phyloP scores from a whole-genome alignment of 2,329 filamentous ascomycete genomes.

The Sclerotinia borealis region DNA sequence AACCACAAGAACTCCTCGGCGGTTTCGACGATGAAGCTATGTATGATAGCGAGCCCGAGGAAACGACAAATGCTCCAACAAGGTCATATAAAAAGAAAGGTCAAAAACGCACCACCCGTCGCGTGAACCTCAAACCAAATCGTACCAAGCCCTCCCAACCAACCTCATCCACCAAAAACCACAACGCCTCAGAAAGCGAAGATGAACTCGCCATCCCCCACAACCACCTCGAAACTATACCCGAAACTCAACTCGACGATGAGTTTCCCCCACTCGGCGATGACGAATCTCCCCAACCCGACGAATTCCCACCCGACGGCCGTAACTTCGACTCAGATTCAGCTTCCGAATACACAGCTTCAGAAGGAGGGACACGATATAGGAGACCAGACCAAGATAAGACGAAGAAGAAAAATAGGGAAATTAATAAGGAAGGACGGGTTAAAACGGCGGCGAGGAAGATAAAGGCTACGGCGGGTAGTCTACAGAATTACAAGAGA shows the following conservation, averaged over 20 bases:
- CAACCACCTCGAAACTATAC: constrained; percentile 15
- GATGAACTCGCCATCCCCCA: constrained; percentile 30
- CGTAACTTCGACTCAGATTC: constrained; percentile 31
- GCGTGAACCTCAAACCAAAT: constrained; percentile 56
- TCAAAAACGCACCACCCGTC: constrained; percentile 69
- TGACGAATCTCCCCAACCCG: not conserved
- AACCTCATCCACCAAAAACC: constrained; percentile 28
- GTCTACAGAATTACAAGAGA: constrained; percentile 53
- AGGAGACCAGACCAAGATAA: constrained; percentile 29
- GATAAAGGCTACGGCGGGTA: constrained; percentile 57
- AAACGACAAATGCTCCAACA: constrained; percentile 32
- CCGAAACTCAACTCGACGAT: constrained; percentile 25
- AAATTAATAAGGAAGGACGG: constrained; percentile 32
- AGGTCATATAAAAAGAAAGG: constrained; percentile 76
- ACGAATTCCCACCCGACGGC: constrained; percentile 19
- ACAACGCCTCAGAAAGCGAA: constrained; percentile 34
- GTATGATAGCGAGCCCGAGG: constrained; percentile 49
- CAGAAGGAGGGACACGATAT: constrained; percentile 33
- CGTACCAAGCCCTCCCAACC: constrained; percentile 41
- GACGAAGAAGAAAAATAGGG: constrained; percentile 17
- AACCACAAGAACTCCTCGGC: constrained; percentile 41
- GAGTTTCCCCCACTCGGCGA: not conserved
- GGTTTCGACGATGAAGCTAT: constrained; percentile 58
- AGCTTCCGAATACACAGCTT: constrained; percentile 32
- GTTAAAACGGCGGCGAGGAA: constrained; percentile 51